Evolutionary conservation across 352 stramenopile genomes (phyloP).

Genomic region (Globisporangium okanoganense): DNA sequence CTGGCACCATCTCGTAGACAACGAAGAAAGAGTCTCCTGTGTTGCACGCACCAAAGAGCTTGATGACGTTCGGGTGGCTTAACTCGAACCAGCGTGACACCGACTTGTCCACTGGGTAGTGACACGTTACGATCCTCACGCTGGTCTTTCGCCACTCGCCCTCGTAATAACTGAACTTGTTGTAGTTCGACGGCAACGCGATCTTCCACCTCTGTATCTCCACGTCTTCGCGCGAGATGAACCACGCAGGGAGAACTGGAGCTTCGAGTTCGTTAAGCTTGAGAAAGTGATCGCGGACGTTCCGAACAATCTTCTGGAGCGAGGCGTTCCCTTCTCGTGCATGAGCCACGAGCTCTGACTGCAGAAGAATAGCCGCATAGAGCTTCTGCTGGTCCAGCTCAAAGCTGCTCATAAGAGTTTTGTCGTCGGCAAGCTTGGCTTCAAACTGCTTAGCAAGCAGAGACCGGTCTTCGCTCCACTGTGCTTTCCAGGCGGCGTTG

Average conservation of each 20-base stretch:
- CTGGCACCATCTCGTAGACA: neutral
- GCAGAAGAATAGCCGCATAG: neutral
- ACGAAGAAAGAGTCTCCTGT: neutral
- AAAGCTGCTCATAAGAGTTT: too few relatives aligned
- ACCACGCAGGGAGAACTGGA: neutral
- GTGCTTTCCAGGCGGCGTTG: neutral
- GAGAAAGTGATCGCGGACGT: neutral
- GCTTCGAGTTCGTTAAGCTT: neutral
- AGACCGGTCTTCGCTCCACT: neutral
- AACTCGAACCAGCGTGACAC: neutral
- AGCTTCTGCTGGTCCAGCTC: too few relatives aligned
- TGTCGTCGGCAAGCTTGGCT: too few relatives aligned
- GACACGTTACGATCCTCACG: neutral
- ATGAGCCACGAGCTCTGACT: neutral
- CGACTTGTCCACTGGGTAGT: neutral
- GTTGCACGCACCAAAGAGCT: conserved; percentile 1
- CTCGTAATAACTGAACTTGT: neutral
- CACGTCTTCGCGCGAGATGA: neutral
- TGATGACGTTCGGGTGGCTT: conserved; percentile 1
- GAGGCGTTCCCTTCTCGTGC: neutral
- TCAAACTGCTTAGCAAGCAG: too few relatives aligned
- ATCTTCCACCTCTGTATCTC: neutral
- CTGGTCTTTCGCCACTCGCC: neutral
- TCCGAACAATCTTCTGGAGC: neutral
- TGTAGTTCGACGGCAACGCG: neutral